phyloP scores from a whole-genome alignment of 257 asterid species.

The Striga asiatica region DNA sequence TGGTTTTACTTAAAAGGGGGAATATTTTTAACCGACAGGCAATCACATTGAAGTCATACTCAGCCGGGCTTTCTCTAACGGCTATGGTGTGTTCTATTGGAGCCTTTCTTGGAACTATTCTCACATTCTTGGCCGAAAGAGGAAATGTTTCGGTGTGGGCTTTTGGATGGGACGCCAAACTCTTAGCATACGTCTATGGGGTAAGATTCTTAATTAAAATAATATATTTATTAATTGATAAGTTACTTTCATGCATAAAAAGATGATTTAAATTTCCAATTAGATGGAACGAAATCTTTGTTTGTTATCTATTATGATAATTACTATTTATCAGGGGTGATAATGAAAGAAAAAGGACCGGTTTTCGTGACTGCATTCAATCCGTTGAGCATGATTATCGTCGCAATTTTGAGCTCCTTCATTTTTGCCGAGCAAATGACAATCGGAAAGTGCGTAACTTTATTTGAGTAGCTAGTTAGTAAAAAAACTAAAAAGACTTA shows the following conservation, averaged over 20 bases:
- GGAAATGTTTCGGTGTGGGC: not conserved
- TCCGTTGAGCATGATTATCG: not conserved
- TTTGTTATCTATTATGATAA: not conserved
- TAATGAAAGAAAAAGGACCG: not conserved
- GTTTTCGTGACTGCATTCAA: not conserved
- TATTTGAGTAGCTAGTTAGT: too few relatives aligned
- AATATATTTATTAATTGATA: too few relatives aligned
- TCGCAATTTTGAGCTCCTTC: slow-evolving; percentile 22
- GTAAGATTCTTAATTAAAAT: not conserved
- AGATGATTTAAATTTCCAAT: not conserved
- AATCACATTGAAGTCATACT: not conserved
- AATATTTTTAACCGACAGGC: not conserved
- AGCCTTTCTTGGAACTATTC: not conserved
- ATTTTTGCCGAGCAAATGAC: slow-evolving; percentile 29
- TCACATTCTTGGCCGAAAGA: not conserved
- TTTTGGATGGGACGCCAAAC: not conserved
- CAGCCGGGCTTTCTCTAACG: not conserved
- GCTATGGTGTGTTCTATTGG: not conserved
- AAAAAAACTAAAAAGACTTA: too few relatives aligned
- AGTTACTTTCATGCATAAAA: too few relatives aligned
- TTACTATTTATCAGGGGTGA: not conserved
- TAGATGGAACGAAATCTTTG: not conserved
- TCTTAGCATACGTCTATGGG: slow-evolving; percentile 22
- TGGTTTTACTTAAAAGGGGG: too few relatives aligned
- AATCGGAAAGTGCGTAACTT: slow-evolving; percentile 30